Percentiles rank a stretch among this genome's conserved stretches.
phyloP scores from a whole-genome alignment of 306 rosid genomes.

The Glycine tomentella region DNA sequence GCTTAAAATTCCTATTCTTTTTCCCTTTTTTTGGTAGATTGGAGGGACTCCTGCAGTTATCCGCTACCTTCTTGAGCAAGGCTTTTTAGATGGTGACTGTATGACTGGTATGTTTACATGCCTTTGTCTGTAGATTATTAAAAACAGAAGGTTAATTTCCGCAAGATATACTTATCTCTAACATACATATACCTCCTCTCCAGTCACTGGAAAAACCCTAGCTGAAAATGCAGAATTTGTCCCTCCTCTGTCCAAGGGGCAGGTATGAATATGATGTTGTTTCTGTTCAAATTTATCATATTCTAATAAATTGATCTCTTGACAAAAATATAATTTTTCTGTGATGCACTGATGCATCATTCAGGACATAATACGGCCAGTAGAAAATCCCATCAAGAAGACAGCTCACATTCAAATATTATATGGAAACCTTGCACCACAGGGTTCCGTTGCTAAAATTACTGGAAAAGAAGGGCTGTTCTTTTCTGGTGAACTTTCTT shows the following conservation, averaged over 20 bases:
- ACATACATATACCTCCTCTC: conserved; percentile 45
- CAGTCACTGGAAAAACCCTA: conserved; percentile 89
- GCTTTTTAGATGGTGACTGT: conserved; percentile 86
- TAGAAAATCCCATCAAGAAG: conserved; percentile 95
- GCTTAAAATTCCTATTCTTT: conserved; percentile 26
- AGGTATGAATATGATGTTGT: conserved; percentile 68
- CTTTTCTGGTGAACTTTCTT: conserved; percentile 76
- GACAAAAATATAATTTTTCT: conserved; percentile 24
- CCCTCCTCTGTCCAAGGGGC: conserved; percentile 81
- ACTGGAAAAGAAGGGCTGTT: conserved; percentile 97
- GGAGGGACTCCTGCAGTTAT: conserved; percentile 96
- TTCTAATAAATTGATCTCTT: conserved; percentile 30
- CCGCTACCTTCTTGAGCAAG: conserved; percentile 84
- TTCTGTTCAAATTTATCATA: conserved; percentile 5
- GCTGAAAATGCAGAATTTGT: conserved; percentile 84
- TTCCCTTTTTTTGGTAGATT: conserved; percentile 64
- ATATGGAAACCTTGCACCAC: conserved; percentile 89
- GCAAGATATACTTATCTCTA: conserved; percentile 30
- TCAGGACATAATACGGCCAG: conserved; percentile 84
- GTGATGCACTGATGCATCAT: conserved; percentile 24
- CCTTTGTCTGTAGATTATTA: conserved; percentile 23
- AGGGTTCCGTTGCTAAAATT: conserved; percentile 96
- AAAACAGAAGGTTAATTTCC: conserved; percentile 20
- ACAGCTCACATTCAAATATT: conserved; percentile 90
- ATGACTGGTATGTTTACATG: conserved; percentile 68